These are phyloP conservation scores for Ogataea henricii DNA, from an alignment of 805 yeast species.

Conservation along the genomic window DNA sequence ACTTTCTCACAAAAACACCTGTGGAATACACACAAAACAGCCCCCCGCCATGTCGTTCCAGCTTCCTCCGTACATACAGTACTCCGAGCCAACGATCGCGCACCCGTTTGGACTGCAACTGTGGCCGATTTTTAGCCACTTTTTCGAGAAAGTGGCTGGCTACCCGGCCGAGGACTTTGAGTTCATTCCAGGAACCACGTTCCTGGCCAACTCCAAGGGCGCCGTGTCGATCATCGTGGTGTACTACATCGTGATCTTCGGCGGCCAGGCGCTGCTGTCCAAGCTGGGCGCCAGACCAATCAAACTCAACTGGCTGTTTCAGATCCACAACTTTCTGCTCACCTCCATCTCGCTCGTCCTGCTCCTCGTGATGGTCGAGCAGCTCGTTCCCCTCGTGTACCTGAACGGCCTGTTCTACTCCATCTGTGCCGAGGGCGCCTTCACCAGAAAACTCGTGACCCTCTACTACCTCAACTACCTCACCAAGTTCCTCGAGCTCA, in stretches of 20 bases:
- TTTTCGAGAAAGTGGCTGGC: constrained; percentile 47
- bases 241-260: constrained; percentile 83
- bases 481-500: constrained; percentile 83
- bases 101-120: constrained; percentile 58
- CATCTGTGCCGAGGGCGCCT: constrained; percentile 74
- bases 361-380: constrained; percentile 76
- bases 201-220: constrained; percentile 63
- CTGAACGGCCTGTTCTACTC: constrained; percentile 80
- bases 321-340: constrained; percentile 78
- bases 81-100: constrained; percentile 30
- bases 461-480: constrained; percentile 89
- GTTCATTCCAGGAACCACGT: constrained; percentile 65
- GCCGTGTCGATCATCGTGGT: constrained; percentile 52
- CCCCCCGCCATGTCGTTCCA: constrained; percentile 11
- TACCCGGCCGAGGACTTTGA: constrained; percentile 66
- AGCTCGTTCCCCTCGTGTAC: constrained; percentile 74
- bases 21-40: neutral
- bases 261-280: constrained; percentile 71
- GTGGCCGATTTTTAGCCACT: constrained; percentile 66
- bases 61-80: constrained; percentile 29
- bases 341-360: constrained; percentile 68
- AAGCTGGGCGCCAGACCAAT: constrained; percentile 58
- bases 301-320: constrained; percentile 75
- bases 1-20: neutral
- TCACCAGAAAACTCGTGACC: constrained; percentile 81